phyloP scores from a whole-genome alignment of 2,329 filamentous ascomycete genomes.

The Fusarium compactum region DNA sequence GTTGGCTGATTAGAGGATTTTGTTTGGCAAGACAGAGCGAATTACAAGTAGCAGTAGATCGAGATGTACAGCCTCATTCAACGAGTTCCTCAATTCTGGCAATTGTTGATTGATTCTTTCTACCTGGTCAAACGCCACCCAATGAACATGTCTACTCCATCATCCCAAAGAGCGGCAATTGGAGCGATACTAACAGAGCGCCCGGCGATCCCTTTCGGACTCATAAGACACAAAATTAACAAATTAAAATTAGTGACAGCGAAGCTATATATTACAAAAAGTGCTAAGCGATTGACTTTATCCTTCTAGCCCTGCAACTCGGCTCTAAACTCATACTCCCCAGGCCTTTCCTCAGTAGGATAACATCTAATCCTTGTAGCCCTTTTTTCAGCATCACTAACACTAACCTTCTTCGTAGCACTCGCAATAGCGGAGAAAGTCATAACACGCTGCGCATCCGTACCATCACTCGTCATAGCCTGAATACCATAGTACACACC shows the following conservation, averaged over 20 bases:
- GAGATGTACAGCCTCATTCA: too few relatives aligned
- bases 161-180: too few relatives aligned
- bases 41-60: too few relatives aligned
- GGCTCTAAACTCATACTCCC: slow-evolving; percentile 33
- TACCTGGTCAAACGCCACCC: too few relatives aligned
- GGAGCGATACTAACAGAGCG: too few relatives aligned
- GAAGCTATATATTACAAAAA: neutral
- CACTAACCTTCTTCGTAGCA: slow-evolving; percentile 31
- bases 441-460: slow-evolving; percentile 26
- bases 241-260: neutral
- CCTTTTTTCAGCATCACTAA: slow-evolving; percentile 20
- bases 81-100: too few relatives aligned
- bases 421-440: slow-evolving; percentile 35
- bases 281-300: neutral
- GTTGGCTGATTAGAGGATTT: too few relatives aligned
- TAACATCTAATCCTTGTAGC: slow-evolving; percentile 31
- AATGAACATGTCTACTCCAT: too few relatives aligned
- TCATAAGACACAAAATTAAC: neutral
- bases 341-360: slow-evolving; percentile 14
- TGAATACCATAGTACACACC: slow-evolving; percentile 33
- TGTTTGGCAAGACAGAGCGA: too few relatives aligned
- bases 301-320: slow-evolving; percentile 20
- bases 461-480: slow-evolving; percentile 30
- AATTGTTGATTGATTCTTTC: too few relatives aligned
- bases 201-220: too few relatives aligned